These are phyloP conservation scores for Acanthamoeba healyi DNA, from an alignment of 208 protist species.

Conservation along the genomic window DNA sequence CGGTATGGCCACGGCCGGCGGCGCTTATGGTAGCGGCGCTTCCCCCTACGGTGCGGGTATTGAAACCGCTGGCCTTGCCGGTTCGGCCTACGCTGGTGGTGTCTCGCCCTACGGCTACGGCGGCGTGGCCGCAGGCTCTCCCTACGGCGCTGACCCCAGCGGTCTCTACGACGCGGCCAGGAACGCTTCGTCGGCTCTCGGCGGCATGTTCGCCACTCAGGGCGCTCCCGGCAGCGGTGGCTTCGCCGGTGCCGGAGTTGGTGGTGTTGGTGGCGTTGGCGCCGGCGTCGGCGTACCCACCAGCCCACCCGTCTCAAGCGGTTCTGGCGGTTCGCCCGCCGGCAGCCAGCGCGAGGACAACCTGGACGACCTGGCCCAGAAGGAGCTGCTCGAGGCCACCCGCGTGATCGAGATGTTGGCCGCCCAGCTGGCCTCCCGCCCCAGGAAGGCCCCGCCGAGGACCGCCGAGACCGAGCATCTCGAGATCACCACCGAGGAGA, in stretches of 20 bases:
- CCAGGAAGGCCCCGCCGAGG: constrained; percentile 49
- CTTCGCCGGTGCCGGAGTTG: neutral
- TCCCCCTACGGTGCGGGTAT: neutral
- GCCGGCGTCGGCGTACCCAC: neutral
- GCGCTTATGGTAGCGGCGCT: neutral
- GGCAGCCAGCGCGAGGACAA: constrained; percentile 17
- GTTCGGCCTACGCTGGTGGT: neutral
- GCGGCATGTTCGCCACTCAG: constrained; percentile 25
- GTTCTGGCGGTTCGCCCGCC: neutral
- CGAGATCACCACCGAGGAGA: constrained; percentile 45
- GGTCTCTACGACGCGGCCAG: constrained; percentile 11
- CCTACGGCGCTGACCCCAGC: neutral
- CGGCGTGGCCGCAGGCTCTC: neutral
- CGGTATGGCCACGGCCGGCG: neutral
- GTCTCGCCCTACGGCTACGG: neutral
- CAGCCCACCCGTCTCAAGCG: neutral
- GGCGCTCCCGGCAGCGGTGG: neutral
- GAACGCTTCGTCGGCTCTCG: neutral
- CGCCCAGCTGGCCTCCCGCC: constrained; percentile 1
- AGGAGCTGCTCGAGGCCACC: constrained; percentile 34
- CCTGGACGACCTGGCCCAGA: constrained; percentile 8
- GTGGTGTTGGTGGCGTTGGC: neutral
- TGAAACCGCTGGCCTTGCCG: neutral
- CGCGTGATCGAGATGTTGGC: neutral
- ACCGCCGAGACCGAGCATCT: constrained; percentile 38